Conservation (phyloP, 1,284 basidiomycete genomes). For the Apiotrichum brassicae region DNA sequence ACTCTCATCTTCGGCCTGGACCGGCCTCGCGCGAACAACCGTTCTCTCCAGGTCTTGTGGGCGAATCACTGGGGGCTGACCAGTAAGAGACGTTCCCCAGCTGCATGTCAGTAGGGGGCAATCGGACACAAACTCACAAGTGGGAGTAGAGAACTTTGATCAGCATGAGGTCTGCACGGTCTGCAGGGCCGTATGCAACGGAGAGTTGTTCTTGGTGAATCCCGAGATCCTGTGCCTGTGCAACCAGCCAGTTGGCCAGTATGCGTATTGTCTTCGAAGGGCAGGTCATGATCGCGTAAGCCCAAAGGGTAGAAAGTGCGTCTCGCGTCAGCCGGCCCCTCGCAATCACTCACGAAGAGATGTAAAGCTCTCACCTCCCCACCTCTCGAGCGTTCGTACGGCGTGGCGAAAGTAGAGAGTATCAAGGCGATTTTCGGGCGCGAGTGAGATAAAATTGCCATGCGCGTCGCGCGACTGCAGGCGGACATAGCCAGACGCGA, state of each 20-base stretch:
- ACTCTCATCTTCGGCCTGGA: background rate
- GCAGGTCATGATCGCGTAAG: conserved; percentile 11
- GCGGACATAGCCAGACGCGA: conserved; percentile 10
- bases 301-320: conserved; percentile 8
- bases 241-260: conserved; percentile 14
- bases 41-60: conserved; percentile 12
- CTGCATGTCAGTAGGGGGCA: conserved; percentile 1
- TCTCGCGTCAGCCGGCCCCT: conserved; percentile 5
- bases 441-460: background rate
- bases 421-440: conserved; percentile 3
- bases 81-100: conserved; percentile 8
- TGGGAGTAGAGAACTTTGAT: conserved; percentile 12
- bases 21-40: conserved; percentile 8
- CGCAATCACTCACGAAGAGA: conserved; percentile 11
- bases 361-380: conserved; percentile 13
- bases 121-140: conserved; percentile 3
- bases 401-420: conserved; percentile 12
- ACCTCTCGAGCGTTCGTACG: conserved; percentile 6
- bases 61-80: conserved; percentile 8
- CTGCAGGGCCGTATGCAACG: conserved; percentile 9
- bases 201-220: conserved; percentile 11
- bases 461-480: conserved; percentile 1
- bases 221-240: conserved; percentile 12
- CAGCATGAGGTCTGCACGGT: conserved; percentile 18
- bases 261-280: conserved; percentile 2